These are phyloP conservation scores for Tritrichomonas musculus DNA, from an alignment of 208 protist species.

Conservation along the genomic window DNA sequence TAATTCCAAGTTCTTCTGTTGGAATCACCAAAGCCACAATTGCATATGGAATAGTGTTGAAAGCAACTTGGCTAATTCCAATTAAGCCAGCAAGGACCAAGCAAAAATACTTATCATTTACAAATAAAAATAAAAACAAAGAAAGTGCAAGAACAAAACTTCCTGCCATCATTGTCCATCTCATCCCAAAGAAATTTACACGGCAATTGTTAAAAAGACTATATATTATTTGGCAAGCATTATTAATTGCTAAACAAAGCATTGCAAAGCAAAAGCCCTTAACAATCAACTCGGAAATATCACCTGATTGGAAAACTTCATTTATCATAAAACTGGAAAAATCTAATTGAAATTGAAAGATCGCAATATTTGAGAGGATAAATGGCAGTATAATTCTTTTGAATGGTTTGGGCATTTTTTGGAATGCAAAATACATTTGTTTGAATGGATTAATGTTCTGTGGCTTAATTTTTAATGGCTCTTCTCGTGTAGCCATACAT, in stretches of 20 bases:
- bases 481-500: neutral
- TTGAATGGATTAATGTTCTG: neutral
- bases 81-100: neutral
- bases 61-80: neutral
- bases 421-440: neutral
- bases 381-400: neutral
- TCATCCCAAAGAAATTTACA: neutral
- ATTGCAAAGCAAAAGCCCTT: neutral
- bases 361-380: neutral
- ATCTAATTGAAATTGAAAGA: neutral
- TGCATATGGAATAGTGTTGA: neutral
- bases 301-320: neutral
- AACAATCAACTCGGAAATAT: no score
- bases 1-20: neutral
- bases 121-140: neutral
- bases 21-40: neutral
- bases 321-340: neutral
- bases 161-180: neutral
- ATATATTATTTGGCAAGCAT: neutral
- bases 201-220: neutral
- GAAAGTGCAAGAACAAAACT: neutral
- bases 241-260: neutral
- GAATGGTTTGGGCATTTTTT: neutral
- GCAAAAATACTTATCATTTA: neutral
- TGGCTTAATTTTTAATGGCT: neutral